Evolutionary conservation across 73 alveolate species (phyloP).

Genomic region (Paramecium sonneborni): DNA sequence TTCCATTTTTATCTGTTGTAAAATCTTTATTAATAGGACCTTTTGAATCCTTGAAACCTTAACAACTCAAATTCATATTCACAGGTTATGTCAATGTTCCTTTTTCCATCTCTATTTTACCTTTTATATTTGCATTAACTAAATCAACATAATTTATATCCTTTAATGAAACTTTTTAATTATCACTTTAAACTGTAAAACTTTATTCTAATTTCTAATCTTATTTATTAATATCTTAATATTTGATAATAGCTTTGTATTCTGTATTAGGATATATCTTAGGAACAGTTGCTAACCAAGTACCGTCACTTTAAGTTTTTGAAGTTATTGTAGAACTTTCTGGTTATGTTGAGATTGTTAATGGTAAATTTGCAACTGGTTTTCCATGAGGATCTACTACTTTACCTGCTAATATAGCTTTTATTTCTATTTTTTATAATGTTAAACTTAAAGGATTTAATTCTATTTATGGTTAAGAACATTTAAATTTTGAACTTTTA

Average conservation of each 20-base stretch:
- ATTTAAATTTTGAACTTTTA: neutral
- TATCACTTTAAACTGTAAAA: neutral
- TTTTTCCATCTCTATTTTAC: neutral
- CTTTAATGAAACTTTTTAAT: neutral
- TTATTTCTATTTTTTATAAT: neutral
- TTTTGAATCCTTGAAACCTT: neutral
- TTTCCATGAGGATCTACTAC: conserved; percentile 1
- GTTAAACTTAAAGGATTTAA: neutral
- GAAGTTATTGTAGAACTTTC: neutral
- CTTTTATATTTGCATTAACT: neutral
- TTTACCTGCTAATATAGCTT: neutral
- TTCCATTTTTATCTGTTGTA: conserved; percentile 33
- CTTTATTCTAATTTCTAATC: neutral
- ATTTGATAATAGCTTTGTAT: neutral
- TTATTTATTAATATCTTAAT: neutral
- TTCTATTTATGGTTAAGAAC: neutral
- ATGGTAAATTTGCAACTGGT: neutral
- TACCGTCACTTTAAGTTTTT: conserved; percentile 28
- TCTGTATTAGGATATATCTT: neutral
- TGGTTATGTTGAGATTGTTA: neutral
- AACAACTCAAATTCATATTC: neutral
- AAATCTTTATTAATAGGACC: conserved; percentile 3
- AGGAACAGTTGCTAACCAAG: neutral
- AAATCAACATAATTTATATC: neutral
- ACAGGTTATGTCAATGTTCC: conserved; percentile 14